A percentile compares a stretch with the other conserved stretches of the same genome.
Evolutionary conservation across 139 green algal genomes (phyloP).

Genomic region (Chlamydomonas sphaeroides): DNA sequence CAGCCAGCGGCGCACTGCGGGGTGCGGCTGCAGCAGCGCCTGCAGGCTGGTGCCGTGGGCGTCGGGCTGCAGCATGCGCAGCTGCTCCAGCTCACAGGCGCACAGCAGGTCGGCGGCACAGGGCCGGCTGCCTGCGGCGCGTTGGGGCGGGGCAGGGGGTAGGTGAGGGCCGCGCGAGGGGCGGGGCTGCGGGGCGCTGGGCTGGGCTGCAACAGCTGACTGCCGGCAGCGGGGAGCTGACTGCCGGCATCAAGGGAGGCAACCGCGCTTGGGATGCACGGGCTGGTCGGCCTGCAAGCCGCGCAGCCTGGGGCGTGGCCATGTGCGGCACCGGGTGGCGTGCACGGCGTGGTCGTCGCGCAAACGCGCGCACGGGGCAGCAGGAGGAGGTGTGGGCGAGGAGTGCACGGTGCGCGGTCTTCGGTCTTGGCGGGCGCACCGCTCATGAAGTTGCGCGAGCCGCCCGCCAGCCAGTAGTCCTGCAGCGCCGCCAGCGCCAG

Average conservation of each 20-base stretch:
- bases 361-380: too few relatives aligned
- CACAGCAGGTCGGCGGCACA: slow-evolving; percentile 30
- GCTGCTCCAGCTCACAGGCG: slow-evolving; percentile 31
- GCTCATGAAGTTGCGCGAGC: slow-evolving; percentile 1
- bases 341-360: too few relatives aligned
- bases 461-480: slow-evolving; percentile 13
- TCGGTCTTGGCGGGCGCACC: neutral
- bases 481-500: slow-evolving; percentile 4
- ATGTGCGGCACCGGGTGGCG: too few relatives aligned
- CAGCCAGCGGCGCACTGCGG: neutral
- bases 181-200: too few relatives aligned
- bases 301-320: neutral
- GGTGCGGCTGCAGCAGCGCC: slow-evolving; percentile 18
- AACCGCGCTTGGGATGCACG: neutral
- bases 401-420: too few relatives aligned
- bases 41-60: slow-evolving; percentile 3
- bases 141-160: neutral
- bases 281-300: neutral
- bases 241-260: too few relatives aligned
- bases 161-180: neutral
- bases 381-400: too few relatives aligned
- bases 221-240: too few relatives aligned
- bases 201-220: too few relatives aligned
- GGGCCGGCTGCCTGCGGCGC: neutral
- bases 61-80: slow-evolving; percentile 3